Evolutionary conservation across 2,329 filamentous ascomycete species (phyloP), one percentile per base, ranked within the genome.

Genomic region (Verticillium klebahnii): DNA sequence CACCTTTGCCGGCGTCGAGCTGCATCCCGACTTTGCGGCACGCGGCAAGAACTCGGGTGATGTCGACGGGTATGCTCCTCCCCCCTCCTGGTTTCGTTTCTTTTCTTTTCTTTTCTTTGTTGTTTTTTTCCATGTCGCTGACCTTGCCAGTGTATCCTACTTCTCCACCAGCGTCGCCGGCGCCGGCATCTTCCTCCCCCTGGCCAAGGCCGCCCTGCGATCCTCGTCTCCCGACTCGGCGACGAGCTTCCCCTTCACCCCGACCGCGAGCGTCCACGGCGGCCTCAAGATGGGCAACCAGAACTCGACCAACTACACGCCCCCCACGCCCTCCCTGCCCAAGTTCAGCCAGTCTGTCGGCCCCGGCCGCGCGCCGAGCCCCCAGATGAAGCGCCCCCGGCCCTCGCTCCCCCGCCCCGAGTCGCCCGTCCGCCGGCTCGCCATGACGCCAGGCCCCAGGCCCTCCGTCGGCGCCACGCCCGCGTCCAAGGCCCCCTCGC

Each of bases 41-140:
- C 86, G 90, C 72, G 95, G 95, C 37, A 99, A 99, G 82, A 99
- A 99, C 72, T 96, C 86, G 70, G 95, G 95, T 66, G 93, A 97
- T 74, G 95, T 98, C 60, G 94, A 98, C 68, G 95, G 94, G 91
- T 94, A 82, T 76, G 25, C 25, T 25, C 25, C 25, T 25, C 25
- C 25, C 25, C 25, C 25, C 25, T 3, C 25, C 25, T 25, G 25
- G 25, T 25, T 25, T 25, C 2, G 2, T 25, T 2, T 2, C 25
- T 25, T 25, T 25, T 25, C 25, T 58, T 67, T 67, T 14, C 19
- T 17, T 25, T n/a, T 5, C 25, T 23, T 14, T 37, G 2, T 23
- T 23, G 23, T 6, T 14, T 40, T 6, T 55, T 3, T 15, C 63
- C 72, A 68, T 14, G 69, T 68, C 68, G 60, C 56, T 15, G 63